phyloP scores from a whole-genome alignment of 1,139 yeast genomes.

The Wickerhamomyces sp. region DNA sequence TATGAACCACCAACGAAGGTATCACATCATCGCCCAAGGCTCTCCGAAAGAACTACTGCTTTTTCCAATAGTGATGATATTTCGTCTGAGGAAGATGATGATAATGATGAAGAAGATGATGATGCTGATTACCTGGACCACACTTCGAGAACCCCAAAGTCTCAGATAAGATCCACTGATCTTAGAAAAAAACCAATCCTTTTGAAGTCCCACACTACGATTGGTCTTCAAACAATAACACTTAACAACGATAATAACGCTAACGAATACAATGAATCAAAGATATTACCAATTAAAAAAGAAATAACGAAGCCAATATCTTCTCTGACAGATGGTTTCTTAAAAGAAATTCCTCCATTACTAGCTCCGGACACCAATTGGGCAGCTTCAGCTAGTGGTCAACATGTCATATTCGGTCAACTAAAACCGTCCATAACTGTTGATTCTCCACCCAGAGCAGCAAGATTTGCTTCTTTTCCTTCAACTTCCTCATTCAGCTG shows the following conservation, averaged over 20 bases:
- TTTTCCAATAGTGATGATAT: constrained; percentile 1
- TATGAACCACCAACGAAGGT: neutral
- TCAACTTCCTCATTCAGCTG: constrained; percentile 57
- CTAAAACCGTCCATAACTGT: constrained; percentile 11
- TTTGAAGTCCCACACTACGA: constrained; percentile 31
- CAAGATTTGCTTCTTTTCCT: constrained; percentile 13
- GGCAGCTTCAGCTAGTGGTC: constrained; percentile 34
- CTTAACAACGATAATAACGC: constrained; percentile 7
- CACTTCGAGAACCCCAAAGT: constrained; percentile 18
- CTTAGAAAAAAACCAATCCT: constrained; percentile 21
- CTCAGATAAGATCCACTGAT: constrained; percentile 16
- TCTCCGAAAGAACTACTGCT: constrained; percentile 4
- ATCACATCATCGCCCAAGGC: constrained; percentile 1
- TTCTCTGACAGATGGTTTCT: constrained; percentile 10
- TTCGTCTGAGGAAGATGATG: constrained; percentile 1
- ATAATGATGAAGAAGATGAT: constrained; percentile 1
- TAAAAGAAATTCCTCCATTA: constrained; percentile 32
- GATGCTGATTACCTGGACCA: constrained; percentile 20
- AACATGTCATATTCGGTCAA: constrained; percentile 28
- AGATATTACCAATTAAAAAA: constrained; percentile 16
- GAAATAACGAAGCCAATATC: constrained; percentile 13
- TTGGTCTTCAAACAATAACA: constrained; percentile 28
- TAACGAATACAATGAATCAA: constrained; percentile 3
- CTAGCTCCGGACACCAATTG: constrained; percentile 37
- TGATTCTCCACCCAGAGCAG: constrained; percentile 10